These are phyloP conservation scores for Phyllosticta citribraziliensis DNA, from an alignment of 2,329 filamentous ascomycete genomes.

Conservation along the genomic window DNA sequence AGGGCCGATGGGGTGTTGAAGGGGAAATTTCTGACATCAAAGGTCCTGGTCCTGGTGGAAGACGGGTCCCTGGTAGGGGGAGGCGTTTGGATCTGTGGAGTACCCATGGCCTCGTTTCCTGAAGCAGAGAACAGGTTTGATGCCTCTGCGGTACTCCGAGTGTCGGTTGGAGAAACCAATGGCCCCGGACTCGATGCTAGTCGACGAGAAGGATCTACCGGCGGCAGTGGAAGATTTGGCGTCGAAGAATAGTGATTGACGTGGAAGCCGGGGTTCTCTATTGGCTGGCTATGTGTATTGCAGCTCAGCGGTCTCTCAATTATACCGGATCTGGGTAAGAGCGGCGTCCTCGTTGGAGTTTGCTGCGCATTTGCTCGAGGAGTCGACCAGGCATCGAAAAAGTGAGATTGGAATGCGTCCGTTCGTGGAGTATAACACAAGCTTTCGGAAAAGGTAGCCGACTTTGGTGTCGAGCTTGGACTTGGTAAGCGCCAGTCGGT, in stretches of 20 bases:
- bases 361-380: constrained; percentile 32
- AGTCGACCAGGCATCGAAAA: constrained; percentile 41
- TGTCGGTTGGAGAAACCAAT: constrained; percentile 13
- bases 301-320: constrained; percentile 25
- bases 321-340: constrained; percentile 26
- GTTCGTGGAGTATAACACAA: constrained; percentile 37
- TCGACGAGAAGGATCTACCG: constrained; percentile 50
- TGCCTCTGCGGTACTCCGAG: neutral
- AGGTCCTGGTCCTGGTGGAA: constrained; percentile 36
- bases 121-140: neutral
- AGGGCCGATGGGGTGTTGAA: constrained; percentile 7
- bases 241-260: constrained; percentile 50
- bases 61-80: constrained; percentile 49
- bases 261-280: constrained; percentile 43
- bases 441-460: constrained; percentile 29
- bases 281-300: constrained; percentile 25
- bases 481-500: constrained; percentile 42
- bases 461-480: constrained; percentile 40
- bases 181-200: constrained; percentile 49
- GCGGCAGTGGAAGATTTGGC: constrained; percentile 45
- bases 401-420: constrained; percentile 33
- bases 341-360: constrained; percentile 33
- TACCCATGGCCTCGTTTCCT: constrained; percentile 22
- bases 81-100: constrained; percentile 49
- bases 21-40: constrained; percentile 10